Percentiles rank a stretch among this genome's conserved stretches.
These are phyloP conservation scores for Henckelia pumila DNA, from an alignment of 257 asterid genomes.

Conservation along the genomic window DNA sequence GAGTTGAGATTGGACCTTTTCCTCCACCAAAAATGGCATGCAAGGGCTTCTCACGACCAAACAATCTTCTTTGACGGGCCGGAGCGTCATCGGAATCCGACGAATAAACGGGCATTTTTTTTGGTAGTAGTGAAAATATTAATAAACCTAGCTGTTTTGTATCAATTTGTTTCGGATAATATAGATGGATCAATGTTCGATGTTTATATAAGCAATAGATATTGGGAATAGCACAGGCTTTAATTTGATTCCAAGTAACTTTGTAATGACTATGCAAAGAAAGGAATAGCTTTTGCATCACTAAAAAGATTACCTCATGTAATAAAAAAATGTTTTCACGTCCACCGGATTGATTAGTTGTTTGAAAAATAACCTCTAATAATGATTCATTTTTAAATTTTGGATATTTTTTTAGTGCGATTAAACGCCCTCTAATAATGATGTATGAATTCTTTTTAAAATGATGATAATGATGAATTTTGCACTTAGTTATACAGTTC, in stretches of 20 bases:
- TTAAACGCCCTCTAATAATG: no score
- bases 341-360: no score
- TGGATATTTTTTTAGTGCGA: no score
- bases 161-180: not conserved
- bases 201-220: constrained; percentile 5
- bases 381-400: no score
- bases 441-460: no score
- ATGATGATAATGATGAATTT: no score
- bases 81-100: constrained; percentile 58
- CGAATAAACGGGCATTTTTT: constrained; percentile 49
- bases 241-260: constrained; percentile 21
- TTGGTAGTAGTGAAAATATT: not conserved
- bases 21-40: constrained; percentile 72
- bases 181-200: not conserved
- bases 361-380: no score
- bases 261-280: constrained; percentile 25
- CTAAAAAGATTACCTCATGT: constrained; percentile 23
- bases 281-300: constrained; percentile 55
- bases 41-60: constrained; percentile 52
- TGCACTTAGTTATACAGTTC: no score
- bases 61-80: constrained; percentile 34
- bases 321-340: no score
- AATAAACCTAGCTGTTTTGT: not conserved
- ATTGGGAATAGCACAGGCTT: constrained; percentile 19
- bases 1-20: constrained; percentile 18